Evolutionary conservation across 768 basidiomycete genomes (phyloP).

Genomic region (Mycena maculata): DNA sequence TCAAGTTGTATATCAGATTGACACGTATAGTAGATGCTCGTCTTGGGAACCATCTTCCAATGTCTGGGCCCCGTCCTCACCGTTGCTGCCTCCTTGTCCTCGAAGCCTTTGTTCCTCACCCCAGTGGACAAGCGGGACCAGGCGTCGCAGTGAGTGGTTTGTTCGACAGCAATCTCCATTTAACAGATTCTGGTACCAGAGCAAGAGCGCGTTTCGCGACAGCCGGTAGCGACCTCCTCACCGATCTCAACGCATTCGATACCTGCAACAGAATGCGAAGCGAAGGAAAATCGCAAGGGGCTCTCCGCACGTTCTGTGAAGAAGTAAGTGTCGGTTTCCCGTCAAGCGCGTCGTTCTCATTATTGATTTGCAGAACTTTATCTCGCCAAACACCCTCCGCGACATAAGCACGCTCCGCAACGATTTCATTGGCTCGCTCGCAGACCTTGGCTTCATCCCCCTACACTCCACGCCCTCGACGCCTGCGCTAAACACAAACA

Average conservation of each 20-base stretch:
- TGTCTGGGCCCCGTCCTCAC: constrained; percentile 87
- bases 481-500: constrained; percentile 71
- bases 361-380: constrained; percentile 73
- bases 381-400: constrained; percentile 76
- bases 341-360: not conserved
- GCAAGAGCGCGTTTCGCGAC: constrained; percentile 77
- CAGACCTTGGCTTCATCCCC: constrained; percentile 76
- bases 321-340: constrained; percentile 54
- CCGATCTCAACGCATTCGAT: constrained; percentile 82
- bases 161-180: not conserved
- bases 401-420: constrained; percentile 83
- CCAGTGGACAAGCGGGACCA: constrained; percentile 89
- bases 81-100: constrained; percentile 84
- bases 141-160: constrained; percentile 66
- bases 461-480: constrained; percentile 56
- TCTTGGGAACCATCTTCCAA: constrained; percentile 84
- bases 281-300: constrained; percentile 59
- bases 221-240: constrained; percentile 86
- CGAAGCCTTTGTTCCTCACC: constrained; percentile 86
- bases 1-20: not conserved
- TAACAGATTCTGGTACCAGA: constrained; percentile 50
- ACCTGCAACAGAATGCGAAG: constrained; percentile 64
- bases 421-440: constrained; percentile 80
- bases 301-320: constrained; percentile 74
- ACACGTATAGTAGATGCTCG: constrained; percentile 73